Base-by-base conservation (phyloP, 225 moss, liverwort and hornwort species). In the Sphagnum contortum region DNA sequence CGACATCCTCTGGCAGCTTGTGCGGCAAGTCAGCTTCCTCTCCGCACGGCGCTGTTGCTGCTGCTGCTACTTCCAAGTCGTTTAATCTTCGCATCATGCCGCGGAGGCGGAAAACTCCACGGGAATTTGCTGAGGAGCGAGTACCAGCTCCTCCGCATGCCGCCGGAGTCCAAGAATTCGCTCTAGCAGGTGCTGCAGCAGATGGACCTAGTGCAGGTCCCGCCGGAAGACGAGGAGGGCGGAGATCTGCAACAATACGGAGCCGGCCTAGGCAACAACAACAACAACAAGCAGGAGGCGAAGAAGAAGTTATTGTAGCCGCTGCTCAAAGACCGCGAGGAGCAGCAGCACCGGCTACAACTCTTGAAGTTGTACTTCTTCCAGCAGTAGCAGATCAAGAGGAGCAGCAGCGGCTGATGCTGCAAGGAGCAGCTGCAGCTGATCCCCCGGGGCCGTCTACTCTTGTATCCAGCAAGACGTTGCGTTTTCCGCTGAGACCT, bases 401-500 rank as follows among this genome's bases (percentile, higher is more conserved):
- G 29, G 29, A 29, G 29, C 29, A 29, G 29, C 29, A 29, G 29
- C 29, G 0, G 29, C 29, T 29, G 29, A 0, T 29, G 29, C 29
- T 29, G 0, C 29, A 1, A 29, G 29, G 29, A 29, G 29, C 29
- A 29, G 29, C 29, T 29, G 72, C 2, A 75, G 74, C 14, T 71
- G 75, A 61, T 49, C 68, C 44, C 73, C 81, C 44, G 64, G 80
- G 4, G 70, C 77, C 3, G 78, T 77, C 81, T 0, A 88, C 92
- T 9, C 98, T 93, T 2, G 82, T 91, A 0, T 91, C 91, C 3
- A 99, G 98, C 55, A 81, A 89, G 64, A 79, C 87, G 4, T 64
- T 99, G 6, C 77, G 98, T 48, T 99, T 99, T 55, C 98, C 98
- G 5, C 59, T 86, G 67, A 87, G 98, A 63, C 98, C 98, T 3